Evolutionary conservation across 176 grass and related monocot species (phyloP), one percentile per base, ranked within the genome.

Genomic region (Canna indica): DNA sequence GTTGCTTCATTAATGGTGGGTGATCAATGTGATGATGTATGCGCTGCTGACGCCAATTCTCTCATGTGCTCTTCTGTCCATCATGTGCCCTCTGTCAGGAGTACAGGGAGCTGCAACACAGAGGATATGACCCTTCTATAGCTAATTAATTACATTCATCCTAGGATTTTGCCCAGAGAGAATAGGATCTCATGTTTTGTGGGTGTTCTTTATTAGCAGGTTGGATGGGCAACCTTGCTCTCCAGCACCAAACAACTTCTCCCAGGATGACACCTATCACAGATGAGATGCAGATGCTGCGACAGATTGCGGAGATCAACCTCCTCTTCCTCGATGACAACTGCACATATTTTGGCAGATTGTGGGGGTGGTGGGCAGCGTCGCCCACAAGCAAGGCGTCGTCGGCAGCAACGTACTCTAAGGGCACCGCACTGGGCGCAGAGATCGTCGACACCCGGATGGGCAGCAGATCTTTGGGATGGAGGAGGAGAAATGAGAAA

Each of bases 41-140:
- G n/a, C 28, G 2, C 45, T 77, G n/a, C 50, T 77, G 32, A 48
- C 24, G 35, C 50, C 75, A 42, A 36, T 65, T 42, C 27, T 77
- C 10, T 58, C 48, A 8, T 77, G 75, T 32, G 36, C 34, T 36
- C 33, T 59, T 68, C 48, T 77, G 75, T 26, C 48, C 75, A 15
- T 77, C 15, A 34, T 77, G 75, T 28, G 75, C 64, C 50, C 75
- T 69, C 48, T 77, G 64, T 5, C 75, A 77, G 22, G 75, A 77
- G 75, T 77, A 68, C 75, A 77, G 75, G 59, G 75, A 77, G 25
- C 75, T 77, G 15, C 48, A 59, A 34, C 17, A 41, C 32, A 68
- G 63, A 77, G 75, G 75, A 56, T 58, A 57, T 9, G 75, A 77
- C 48, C 75, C 75, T 59, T 68, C 75, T 59, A 14, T 45, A 69